These are phyloP conservation scores for Saccharomyces jurei DNA, from an alignment of 805 yeast genomes.

Conservation along the genomic window DNA sequence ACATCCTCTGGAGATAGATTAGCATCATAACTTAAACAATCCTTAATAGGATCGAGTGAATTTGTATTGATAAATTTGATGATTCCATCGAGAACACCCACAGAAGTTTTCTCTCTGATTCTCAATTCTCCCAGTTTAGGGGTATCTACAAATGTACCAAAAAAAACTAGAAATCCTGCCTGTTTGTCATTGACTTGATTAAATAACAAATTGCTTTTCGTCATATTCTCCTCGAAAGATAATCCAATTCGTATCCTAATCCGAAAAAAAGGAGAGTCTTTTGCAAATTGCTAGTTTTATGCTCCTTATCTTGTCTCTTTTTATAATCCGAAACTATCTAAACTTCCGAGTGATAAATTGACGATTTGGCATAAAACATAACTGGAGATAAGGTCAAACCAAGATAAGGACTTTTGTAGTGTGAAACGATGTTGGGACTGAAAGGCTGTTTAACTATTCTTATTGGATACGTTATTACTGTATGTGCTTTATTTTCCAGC, in stretches of 20 bases:
- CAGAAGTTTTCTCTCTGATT: slow-evolving; percentile 43
- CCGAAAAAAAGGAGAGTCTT: background rate
- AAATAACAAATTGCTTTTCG: background rate
- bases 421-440: background rate
- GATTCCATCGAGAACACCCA: slow-evolving; percentile 56
- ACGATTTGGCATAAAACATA: background rate
- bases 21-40: slow-evolving; percentile 19
- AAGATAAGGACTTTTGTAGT: background rate
- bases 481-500: background rate
- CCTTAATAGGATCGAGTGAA: slow-evolving; percentile 22
- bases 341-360: background rate
- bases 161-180: slow-evolving; percentile 35
- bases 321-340: background rate
- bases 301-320: background rate
- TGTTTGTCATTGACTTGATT: background rate
- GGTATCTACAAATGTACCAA: slow-evolving; percentile 70
- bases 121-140: slow-evolving; percentile 52
- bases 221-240: background rate
- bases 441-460: background rate
- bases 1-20: slow-evolving; percentile 9
- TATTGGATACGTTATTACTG: background rate
- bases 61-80: slow-evolving; percentile 27
- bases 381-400: background rate
- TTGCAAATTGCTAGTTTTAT: background rate
- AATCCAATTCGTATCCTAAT: background rate